Conservation (phyloP, 1,284 basidiomycete genomes). For the Agaricales sp. region DNA sequence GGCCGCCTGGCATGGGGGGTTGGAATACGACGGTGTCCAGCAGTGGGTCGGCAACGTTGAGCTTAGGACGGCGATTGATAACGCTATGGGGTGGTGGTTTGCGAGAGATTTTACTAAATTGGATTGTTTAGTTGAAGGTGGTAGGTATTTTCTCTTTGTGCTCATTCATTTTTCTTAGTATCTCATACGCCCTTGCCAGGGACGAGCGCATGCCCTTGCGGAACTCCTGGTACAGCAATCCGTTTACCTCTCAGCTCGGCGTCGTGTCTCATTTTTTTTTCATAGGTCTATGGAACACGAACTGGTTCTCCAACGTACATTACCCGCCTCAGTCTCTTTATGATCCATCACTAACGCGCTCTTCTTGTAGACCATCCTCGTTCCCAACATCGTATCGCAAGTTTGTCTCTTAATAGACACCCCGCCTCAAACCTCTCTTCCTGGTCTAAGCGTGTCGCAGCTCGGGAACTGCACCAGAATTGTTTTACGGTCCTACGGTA, state of each 20-base stretch:
- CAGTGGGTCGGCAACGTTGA: slow-evolving; percentile 20
- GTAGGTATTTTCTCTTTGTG: slow-evolving; percentile 11
- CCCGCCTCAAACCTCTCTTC: background rate
- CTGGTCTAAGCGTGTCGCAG: slow-evolving; percentile 22
- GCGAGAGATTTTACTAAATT: slow-evolving; percentile 29
- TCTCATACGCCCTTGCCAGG: background rate
- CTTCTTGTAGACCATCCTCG: slow-evolving; percentile 26
- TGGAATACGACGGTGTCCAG: slow-evolving; percentile 12
- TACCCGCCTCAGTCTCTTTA: background rate
- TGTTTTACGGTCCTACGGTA: slow-evolving; percentile 25
- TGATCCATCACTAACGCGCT: background rate
- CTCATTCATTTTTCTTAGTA: background rate
- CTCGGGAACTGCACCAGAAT: slow-evolving; percentile 26
- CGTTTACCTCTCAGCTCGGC: background rate
- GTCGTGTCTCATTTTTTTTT: background rate
- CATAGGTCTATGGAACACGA: slow-evolving; percentile 33
- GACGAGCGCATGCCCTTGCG: slow-evolving; percentile 25
- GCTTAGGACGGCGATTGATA: slow-evolving; percentile 23
- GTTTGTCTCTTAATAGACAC: slow-evolving; percentile 30
- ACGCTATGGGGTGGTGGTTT: slow-evolving; percentile 41
- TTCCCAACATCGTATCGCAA: slow-evolving; percentile 31
- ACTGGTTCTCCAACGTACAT: slow-evolving; percentile 38
- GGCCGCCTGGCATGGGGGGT: slow-evolving; percentile 30
- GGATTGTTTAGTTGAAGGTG: slow-evolving; percentile 31
- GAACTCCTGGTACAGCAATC: slow-evolving; percentile 24